Evolutionary conservation across 2,329 filamentous ascomycete genomes (phyloP).

Genomic region (Verruconis gallopava): DNA sequence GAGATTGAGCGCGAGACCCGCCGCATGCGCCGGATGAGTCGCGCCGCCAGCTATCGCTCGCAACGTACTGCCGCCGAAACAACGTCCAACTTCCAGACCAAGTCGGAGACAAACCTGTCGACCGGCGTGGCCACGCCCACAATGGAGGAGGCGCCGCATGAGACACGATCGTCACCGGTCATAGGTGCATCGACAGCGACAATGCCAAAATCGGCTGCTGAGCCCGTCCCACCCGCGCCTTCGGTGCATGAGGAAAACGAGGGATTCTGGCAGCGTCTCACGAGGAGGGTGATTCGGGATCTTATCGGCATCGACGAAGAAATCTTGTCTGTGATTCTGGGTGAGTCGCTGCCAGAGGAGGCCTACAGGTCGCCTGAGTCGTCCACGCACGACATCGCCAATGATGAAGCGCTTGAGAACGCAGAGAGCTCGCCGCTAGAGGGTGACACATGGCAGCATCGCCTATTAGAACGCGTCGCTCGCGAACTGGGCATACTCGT

Average conservation of each 20-base stretch:
- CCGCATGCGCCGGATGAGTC: slow-evolving; percentile 45
- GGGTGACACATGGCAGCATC: slow-evolving; percentile 52
- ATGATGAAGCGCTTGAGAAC: slow-evolving; percentile 11
- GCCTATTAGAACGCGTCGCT: slow-evolving; percentile 71
- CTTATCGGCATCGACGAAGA: slow-evolving; percentile 84
- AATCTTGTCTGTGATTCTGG: slow-evolving; percentile 73
- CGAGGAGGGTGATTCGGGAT: slow-evolving; percentile 74
- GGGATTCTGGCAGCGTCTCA: slow-evolving; percentile 68
- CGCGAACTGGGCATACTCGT: slow-evolving; percentile 76
- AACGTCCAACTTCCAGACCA: slow-evolving; percentile 5
- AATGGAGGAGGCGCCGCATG: background rate
- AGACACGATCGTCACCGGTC: too few species aligned
- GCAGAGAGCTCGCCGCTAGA: slow-evolving; percentile 19
- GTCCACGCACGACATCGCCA: slow-evolving; percentile 4
- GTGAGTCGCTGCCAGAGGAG: slow-evolving; percentile 54
- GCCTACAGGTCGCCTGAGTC: slow-evolving; percentile 10
- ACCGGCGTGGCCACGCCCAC: background rate
- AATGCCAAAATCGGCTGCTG: too few species aligned
- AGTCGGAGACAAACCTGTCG: slow-evolving; percentile 8
- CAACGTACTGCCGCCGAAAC: too few species aligned
- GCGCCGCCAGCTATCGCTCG: slow-evolving; percentile 30
- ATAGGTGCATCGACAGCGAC: background rate
- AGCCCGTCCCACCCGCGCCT: background rate
- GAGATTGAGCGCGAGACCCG: slow-evolving; percentile 81
- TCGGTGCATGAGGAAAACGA: slow-evolving; percentile 25